These are phyloP conservation scores for Magnusiomyces starmeri DNA, from an alignment of 1,139 yeast genomes.

Conservation along the genomic window DNA sequence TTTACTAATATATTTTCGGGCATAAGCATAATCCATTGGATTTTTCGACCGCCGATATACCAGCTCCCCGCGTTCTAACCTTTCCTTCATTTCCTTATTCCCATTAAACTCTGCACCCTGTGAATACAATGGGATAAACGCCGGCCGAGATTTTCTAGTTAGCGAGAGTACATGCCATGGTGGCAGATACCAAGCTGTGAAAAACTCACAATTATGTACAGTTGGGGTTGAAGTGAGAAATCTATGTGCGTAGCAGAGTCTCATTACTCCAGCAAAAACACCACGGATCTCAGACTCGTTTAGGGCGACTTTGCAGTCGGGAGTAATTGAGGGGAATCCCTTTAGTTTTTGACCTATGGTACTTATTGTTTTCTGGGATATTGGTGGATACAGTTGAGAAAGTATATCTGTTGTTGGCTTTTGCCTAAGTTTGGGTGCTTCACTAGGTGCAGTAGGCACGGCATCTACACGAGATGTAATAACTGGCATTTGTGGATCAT, in stretches of 20 bases:
- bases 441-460: too few species aligned
- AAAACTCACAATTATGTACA: slow-evolving; percentile 17
- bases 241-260: slow-evolving; percentile 18
- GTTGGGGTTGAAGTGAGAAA: slow-evolving; percentile 18
- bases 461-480: too few species aligned
- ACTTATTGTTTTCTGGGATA: too few species aligned
- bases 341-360: too few species aligned
- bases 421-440: too few species aligned
- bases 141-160: slow-evolving; percentile 48
- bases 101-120: slow-evolving; percentile 29
- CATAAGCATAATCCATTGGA: slow-evolving; percentile 39
- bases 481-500: too few species aligned
- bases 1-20: slow-evolving; percentile 38
- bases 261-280: slow-evolving; percentile 20
- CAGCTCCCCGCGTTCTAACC: neutral
- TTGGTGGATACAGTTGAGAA: too few species aligned
- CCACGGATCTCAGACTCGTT: slow-evolving; percentile 25
- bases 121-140: slow-evolving; percentile 29
- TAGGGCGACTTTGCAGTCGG: too few species aligned
- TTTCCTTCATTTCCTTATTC: slow-evolving; percentile 9
- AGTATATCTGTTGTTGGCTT: too few species aligned
- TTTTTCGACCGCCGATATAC: slow-evolving; percentile 24
- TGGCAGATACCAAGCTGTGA: slow-evolving; percentile 37
- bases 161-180: slow-evolving; percentile 40
- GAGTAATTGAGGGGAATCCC: too few species aligned